Base-by-base conservation (phyloP, 192 early-diverging fungal species). In the Chytriomyces sp. region DNA sequence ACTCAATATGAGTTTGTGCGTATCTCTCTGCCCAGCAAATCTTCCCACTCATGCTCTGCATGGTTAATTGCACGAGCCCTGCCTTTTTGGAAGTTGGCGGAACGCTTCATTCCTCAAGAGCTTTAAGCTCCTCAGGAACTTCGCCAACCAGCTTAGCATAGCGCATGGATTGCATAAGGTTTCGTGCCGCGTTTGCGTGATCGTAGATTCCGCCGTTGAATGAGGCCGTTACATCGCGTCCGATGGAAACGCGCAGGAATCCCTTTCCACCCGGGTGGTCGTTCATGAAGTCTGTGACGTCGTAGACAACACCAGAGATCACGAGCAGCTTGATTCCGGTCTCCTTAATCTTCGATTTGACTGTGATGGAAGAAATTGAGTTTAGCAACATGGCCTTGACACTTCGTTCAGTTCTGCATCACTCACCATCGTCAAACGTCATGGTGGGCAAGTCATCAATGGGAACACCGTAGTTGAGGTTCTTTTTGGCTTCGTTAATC, bases 151-250 rank as follows among this genome's bases (percentile, higher is more conserved):
- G 47, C 18, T 28, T 63, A 11, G 77, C 86, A 26, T 47, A 78
- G 7, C 86, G 60, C 85, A 87, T 80, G 6, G 48, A 35, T 8
- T 69, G 87, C 87, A 94, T 82, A 67, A 98, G 82, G 82, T 95
- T 93, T 59, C 93, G 85, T 3, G 95, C 95, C 44, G 93, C 94
- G 72, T 94, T 97, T 77, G 91, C 89, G 80, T 98, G 96, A 78
- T 92, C 85, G 82, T 98, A 96, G 16, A 97, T 87, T n/a, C 64
- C 75, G 7, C 96, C 95, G 72, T 97, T 94, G 85, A 97, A 97
- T 3, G 92, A 85, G 13, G 83, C 86, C 7, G 95, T 95, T 78
- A 92, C 89, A 77, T 98, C 94, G 80, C 93, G 92, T 73, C 96
- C 96, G 45, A 96, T 84, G 43, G 83, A 89, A 67, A 85, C 82